A percentile compares a stretch with the other conserved stretches of the same genome.
These are phyloP conservation scores for Diatrype stigma DNA, from an alignment of 2,329 filamentous ascomycete species.

Conservation along the genomic window DNA sequence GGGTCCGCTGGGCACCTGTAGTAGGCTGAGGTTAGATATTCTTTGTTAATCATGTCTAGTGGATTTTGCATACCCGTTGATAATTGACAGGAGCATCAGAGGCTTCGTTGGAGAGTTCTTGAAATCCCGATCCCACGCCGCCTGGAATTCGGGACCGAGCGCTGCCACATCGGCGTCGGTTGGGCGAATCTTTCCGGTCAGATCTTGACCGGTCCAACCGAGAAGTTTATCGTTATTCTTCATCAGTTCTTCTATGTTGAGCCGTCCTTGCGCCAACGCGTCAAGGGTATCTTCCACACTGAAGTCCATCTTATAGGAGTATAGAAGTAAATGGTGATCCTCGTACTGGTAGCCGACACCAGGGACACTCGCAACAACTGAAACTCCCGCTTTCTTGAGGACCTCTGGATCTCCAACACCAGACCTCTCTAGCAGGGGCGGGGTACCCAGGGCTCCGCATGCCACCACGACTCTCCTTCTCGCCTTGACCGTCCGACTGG, in stretches of 20 bases:
- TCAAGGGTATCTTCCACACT: conserved; percentile 40
- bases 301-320: conserved; percentile 45
- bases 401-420: conserved; percentile 53
- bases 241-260: conserved; percentile 17
- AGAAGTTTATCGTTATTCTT: conserved; percentile 31
- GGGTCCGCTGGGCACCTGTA: not conserved
- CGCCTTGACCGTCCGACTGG: conserved; percentile 37
- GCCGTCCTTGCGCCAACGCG: conserved; percentile 23
- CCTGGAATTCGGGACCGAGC: conserved; percentile 43
- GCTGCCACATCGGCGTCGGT: conserved; percentile 44
- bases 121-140: not conserved
- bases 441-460: conserved; percentile 49
- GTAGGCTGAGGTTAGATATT: not conserved
- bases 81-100: not conserved
- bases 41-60: not conserved
- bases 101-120: not conserved
- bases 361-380: conserved; percentile 44
- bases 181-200: conserved; percentile 46
- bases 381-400: conserved; percentile 38
- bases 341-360: conserved; percentile 50
- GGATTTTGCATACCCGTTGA: not conserved
- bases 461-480: conserved; percentile 49
- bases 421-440: conserved; percentile 57
- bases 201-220: conserved; percentile 51
- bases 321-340: conserved; percentile 46